Percentiles rank a stretch among this genome's conserved stretches.
These are phyloP conservation scores for Septoria linicola DNA, from an alignment of 2,329 filamentous ascomycete species.

Conservation along the genomic window DNA sequence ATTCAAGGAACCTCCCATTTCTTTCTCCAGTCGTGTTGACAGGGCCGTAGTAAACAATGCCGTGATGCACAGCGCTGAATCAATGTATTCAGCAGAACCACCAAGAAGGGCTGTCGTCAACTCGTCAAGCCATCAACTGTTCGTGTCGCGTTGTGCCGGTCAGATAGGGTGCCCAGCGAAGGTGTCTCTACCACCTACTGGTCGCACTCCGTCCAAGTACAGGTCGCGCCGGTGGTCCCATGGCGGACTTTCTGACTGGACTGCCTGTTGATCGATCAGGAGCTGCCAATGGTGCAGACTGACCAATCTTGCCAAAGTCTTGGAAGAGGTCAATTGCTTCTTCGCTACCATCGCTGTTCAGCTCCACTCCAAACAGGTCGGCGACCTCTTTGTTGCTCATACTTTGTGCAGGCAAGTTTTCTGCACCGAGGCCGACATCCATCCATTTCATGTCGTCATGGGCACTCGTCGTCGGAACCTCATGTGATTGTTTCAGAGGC, in stretches of 20 bases:
- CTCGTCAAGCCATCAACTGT: conserved; percentile 19
- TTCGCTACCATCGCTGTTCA: conserved; percentile 59
- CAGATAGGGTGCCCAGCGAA: conserved; percentile 7
- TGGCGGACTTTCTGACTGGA: conserved; percentile 33
- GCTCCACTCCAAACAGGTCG: conserved; percentile 56
- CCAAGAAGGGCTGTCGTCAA: conserved; percentile 18
- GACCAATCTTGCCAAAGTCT: conserved; percentile 72
- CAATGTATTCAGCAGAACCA: not conserved
- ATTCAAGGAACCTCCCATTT: not conserved
- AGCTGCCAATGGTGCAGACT: conserved; percentile 24
- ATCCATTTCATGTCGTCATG: conserved; percentile 32
- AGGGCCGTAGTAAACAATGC: not conserved
- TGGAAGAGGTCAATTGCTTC: conserved; percentile 69
- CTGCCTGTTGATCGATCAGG: conserved; percentile 35
- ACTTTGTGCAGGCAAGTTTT: conserved; percentile 25
- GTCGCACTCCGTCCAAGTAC: conserved; percentile 32
- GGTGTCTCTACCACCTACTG: conserved; percentile 34
- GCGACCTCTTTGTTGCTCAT: conserved; percentile 47
- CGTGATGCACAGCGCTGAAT: not conserved
- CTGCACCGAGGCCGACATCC: conserved; percentile 26
- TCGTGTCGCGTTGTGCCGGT: conserved; percentile 2
- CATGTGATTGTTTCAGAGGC: conserved; percentile 35
- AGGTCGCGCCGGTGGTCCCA: conserved; percentile 34
- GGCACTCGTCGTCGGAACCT: conserved; percentile 19
- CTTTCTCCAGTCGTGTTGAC: not conserved